phyloP scores from a whole-genome alignment of 192 early-diverging fungal species.

The Coemansia sp. region DNA sequence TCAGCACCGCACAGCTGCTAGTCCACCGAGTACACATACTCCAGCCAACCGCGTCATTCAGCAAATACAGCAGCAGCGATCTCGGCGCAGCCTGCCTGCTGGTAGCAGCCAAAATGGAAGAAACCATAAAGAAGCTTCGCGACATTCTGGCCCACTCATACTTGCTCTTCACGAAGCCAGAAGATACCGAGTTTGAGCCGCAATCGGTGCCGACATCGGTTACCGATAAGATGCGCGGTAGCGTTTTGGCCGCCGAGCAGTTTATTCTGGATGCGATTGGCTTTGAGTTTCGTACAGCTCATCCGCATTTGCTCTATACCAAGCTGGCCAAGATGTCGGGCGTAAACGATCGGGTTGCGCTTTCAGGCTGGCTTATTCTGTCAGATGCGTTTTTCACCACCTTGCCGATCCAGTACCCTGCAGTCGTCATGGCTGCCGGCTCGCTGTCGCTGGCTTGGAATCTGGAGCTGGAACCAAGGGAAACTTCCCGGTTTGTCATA shows the following conservation, averaged over 20 bases:
- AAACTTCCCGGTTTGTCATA: slow-evolving; percentile 10
- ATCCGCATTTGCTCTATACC: slow-evolving; percentile 67
- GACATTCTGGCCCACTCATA: slow-evolving; percentile 72
- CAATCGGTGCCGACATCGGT: slow-evolving; percentile 48
- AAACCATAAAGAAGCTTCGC: slow-evolving; percentile 79
- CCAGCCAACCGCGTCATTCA: slow-evolving; percentile 15
- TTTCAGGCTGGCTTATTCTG: slow-evolving; percentile 42
- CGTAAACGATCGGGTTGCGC: slow-evolving; percentile 24
- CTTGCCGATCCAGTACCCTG: slow-evolving; percentile 49
- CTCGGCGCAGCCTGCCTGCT: slow-evolving; percentile 69
- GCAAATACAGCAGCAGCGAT: slow-evolving; percentile 21
- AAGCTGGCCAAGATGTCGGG: slow-evolving; percentile 69
- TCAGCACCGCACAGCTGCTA: slow-evolving; percentile 45
- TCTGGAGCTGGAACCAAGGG: slow-evolving; percentile 20
- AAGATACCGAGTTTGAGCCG: slow-evolving; percentile 11
- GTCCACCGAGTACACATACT: slow-evolving; percentile 41
- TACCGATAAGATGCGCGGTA: slow-evolving; percentile 64
- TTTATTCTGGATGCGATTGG: slow-evolving; percentile 74
- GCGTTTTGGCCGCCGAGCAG: slow-evolving; percentile 66
- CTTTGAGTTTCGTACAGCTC: slow-evolving; percentile 76
- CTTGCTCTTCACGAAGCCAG: slow-evolving; percentile 10
- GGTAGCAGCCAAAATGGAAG: slow-evolving; percentile 83
- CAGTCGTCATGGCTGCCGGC: slow-evolving; percentile 37
- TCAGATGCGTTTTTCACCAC: slow-evolving; percentile 50
- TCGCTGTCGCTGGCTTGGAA: slow-evolving; percentile 50